Conservation (phyloP, 441 rosid species). For the Adansonia gregorii region DNA sequence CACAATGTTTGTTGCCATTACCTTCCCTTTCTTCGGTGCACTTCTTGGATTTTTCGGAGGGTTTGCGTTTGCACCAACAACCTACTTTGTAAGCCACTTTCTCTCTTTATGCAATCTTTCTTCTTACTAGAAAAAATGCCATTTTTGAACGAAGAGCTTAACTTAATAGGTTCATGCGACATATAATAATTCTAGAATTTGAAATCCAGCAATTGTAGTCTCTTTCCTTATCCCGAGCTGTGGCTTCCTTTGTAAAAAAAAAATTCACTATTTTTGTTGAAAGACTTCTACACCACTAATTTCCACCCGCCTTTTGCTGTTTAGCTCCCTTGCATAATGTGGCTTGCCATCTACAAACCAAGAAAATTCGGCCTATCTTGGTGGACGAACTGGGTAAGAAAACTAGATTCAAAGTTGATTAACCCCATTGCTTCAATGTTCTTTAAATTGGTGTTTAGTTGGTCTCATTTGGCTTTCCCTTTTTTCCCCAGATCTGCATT, state of each 20-base stretch:
- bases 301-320: constrained; percentile 11
- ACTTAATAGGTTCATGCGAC: too few relatives aligned
- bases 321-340: constrained; percentile 82
- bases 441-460: constrained; percentile 8
- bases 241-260: too few relatives aligned
- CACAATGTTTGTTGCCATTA: constrained; percentile 68
- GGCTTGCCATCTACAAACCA: constrained; percentile 72
- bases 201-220: too few relatives aligned
- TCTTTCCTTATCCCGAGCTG: too few relatives aligned
- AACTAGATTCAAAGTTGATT: neutral
- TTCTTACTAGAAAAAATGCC: neutral
- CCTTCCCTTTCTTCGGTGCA: constrained; percentile 77
- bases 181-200: too few relatives aligned
- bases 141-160: neutral
- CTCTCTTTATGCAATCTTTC: neutral
- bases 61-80: constrained; percentile 83
- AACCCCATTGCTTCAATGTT: neutral
- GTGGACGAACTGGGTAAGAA: constrained; percentile 83
- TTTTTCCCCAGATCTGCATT: constrained; percentile 62
- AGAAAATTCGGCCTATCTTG: constrained; percentile 67
- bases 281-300: neutral
- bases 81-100: constrained; percentile 63
- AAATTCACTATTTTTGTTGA: neutral
- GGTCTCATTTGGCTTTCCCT: neutral
- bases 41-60: constrained; percentile 76